A percentile compares a stretch with the other conserved stretches of the same genome.
These are phyloP conservation scores for Nothophaeocryptopus gaeumannii DNA, from an alignment of 2,329 filamentous ascomycete species.

Conservation along the genomic window DNA sequence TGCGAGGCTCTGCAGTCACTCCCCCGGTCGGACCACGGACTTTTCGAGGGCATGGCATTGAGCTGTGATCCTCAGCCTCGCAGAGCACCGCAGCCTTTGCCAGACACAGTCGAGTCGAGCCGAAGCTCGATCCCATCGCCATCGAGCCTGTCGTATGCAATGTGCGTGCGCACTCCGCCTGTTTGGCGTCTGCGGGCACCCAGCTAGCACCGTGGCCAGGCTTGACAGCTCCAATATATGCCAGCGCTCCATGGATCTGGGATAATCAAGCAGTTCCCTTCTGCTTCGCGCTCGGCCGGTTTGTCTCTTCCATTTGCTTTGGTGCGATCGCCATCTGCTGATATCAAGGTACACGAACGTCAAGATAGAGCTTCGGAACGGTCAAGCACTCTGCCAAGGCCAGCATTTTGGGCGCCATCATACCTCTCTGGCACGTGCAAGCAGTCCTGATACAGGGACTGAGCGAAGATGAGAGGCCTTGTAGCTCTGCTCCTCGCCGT, in stretches of 20 bases:
- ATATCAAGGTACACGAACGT: not conserved
- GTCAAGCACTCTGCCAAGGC: too few relatives aligned
- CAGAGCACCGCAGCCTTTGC: not conserved
- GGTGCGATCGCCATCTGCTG: not conserved
- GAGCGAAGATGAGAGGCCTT: not conserved
- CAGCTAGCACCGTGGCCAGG: not conserved
- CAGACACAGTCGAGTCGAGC: not conserved
- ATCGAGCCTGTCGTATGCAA: too few relatives aligned
- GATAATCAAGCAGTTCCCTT: not conserved
- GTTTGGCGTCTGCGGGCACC: not conserved
- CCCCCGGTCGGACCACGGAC: too few relatives aligned
- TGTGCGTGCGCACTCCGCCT: not conserved
- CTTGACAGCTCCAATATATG: conserved; percentile 1
- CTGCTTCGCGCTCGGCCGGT: not conserved
- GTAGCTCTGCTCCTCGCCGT: not conserved
- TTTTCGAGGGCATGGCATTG: not conserved
- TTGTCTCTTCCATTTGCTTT: not conserved
- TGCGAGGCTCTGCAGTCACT: not conserved
- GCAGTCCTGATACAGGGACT: too few relatives aligned
- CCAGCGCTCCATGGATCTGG: not conserved
- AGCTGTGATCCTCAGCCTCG: not conserved
- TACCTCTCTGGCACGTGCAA: too few relatives aligned
- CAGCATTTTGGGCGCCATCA: too few relatives aligned
- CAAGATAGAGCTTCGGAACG: not conserved
- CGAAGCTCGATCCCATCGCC: not conserved